Evolutionary conservation across 169 alveolate genomes (phyloP), one percentile per base, ranked within the genome.

Genomic region (Cryptosporidium tyzzeri): DNA sequence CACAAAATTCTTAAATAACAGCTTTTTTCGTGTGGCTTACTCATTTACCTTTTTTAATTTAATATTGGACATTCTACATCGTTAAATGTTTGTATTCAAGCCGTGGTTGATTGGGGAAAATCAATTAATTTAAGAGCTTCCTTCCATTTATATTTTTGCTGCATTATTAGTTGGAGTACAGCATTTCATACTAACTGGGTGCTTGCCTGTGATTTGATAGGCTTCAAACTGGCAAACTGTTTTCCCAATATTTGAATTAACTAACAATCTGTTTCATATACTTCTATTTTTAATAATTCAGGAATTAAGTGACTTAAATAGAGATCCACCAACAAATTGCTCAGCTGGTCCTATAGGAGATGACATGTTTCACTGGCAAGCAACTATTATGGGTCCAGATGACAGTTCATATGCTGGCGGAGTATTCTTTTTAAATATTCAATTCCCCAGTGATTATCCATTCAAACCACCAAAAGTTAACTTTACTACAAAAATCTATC

Each of bases 381-480:
- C 99, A 23, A 97, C 99, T n/a, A 98, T 98, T 85, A 97, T 97
- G 99, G 99, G 99, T 48, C 99, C 99, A 2, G 98, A 96, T 33
- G 99, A 97, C 92, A 96, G 98, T 96, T 98, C 99, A 31, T 98
- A 97, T 94, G 95, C 96, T 84, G 99, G 99, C 51, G 99, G 99
- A 6, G 98, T 98, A 29, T 98, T 97, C 96, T 97, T 97, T 93
- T 92, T 98, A 89, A 97, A 97, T 95, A 98, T 99, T 70, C 96
- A 96, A 85, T 98, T 99, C 94, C 99, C 99, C 0, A 97, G 98
- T 31, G 99, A 99, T 87, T 99, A 99, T 89, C 99, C 99, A 44
- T 98, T 98, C 96, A 98, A 98, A 93, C 99, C 99, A n/a, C 99
- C 99, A 23, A 98, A 98, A 96, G 97, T 96, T 61, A 85, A 96